Conservation (phyloP, 164 flowering plant genomes). For the Berberis vulgaris region DNA sequence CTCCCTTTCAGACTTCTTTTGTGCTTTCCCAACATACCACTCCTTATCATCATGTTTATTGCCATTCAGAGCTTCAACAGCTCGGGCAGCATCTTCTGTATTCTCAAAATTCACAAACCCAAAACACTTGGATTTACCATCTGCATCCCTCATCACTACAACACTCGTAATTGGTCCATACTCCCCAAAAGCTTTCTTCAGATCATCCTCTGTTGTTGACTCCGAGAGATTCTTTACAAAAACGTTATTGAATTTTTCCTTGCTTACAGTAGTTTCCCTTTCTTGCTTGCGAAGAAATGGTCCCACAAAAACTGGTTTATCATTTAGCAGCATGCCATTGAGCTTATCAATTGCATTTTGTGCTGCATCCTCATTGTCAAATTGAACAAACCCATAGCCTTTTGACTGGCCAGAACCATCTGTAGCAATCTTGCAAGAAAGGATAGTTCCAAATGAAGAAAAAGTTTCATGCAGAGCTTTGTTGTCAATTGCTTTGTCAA, state of each 20-base stretch:
- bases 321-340: constrained; percentile 77
- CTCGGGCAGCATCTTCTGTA: constrained; percentile 60
- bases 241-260: constrained; percentile 59
- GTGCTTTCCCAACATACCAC: constrained; percentile 83
- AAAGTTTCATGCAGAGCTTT: constrained; percentile 72
- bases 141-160: constrained; percentile 70
- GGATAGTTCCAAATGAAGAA: constrained; percentile 66
- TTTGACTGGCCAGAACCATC: constrained; percentile 67
- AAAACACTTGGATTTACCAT: constrained; percentile 78
- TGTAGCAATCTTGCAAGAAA: constrained; percentile 74
- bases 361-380: constrained; percentile 66
- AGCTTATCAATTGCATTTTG: constrained; percentile 68
- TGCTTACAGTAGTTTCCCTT: constrained; percentile 42
- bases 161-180: constrained; percentile 65
- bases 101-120: constrained; percentile 75
- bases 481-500: constrained; percentile 79
- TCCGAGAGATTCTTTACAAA: constrained; percentile 76
- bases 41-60: constrained; percentile 59
- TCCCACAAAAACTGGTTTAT: constrained; percentile 81
- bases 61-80: constrained; percentile 74
- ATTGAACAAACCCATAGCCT: constrained; percentile 88
- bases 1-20: constrained; percentile 78
- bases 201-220: constrained; percentile 58
- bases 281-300: constrained; percentile 76
- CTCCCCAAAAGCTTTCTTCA: constrained; percentile 52